Base-by-base conservation (phyloP, 345 rosid genomes). In the Eucalyptus pumila region DNA sequence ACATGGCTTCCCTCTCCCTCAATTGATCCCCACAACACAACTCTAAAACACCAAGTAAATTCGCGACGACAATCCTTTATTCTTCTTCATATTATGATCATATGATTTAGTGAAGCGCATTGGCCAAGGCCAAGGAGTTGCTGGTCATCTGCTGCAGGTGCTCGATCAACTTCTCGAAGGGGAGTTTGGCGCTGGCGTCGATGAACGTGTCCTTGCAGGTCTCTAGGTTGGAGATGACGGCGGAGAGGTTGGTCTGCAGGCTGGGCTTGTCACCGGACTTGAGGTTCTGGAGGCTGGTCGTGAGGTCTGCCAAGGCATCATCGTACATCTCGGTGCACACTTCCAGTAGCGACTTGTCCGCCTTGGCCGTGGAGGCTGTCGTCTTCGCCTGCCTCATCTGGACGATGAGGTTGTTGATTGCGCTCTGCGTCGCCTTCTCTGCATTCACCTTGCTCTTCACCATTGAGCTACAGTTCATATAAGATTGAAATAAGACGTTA, bases 201-300 rank as follows among this genome's bases (percentile, higher is more conserved):
- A 11, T 80, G 89, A 90, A 89, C 4, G 91, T 72, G 14, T 94
- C 93, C 37, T 86, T 87, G 86, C 95, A 94, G 17, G 92, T 65
- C n/a, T 65, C 91, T 7, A 87, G 89, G n/a, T 93, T 86, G 11
- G 93, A 87, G 42, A 93, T 47, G 21, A 89, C 90, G 7, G 92
- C 92, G 27, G 92, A 92, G 50, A 94, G 91, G 88, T 91, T 90
- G 81, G 54, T 87, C 76, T 86, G 89, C 52, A 94, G 92, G 85
- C 91, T 88, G 72, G 54, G 58, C 45, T 60, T 81, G 87, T 94
- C 95, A 21, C 88, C 58, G 7, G 60, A 88, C 87, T 90, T 88
- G n/a, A 92, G 88, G 89, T 87, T 88, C n/a, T 54, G 24, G 76
- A 91, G 90, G 6, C 94, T 80, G 14, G 69, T 90, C 2, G 54